Conservation (phyloP, 352 stramenopile species). For the Blastocystis hominis region DNA sequence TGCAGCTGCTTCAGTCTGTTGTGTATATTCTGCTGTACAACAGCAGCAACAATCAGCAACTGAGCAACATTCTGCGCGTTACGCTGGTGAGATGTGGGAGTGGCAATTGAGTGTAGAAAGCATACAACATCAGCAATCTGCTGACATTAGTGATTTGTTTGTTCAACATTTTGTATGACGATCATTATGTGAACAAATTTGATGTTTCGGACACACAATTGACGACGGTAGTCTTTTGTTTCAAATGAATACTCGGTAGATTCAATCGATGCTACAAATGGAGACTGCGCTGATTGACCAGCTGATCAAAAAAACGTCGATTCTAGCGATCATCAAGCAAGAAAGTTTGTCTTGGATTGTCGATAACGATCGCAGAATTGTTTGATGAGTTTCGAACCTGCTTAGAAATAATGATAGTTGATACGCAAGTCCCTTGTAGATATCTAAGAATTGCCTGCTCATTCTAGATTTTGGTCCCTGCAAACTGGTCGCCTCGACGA, state of each 20-base stretch:
- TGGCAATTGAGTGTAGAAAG: neutral
- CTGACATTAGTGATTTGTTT: conserved; percentile 15
- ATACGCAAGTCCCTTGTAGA: neutral
- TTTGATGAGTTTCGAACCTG: conserved; percentile 35
- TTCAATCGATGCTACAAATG: neutral
- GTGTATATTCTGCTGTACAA: conserved; percentile 34
- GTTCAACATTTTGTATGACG: conserved; percentile 25
- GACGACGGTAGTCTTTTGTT: neutral
- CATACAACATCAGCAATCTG: conserved; percentile 26
- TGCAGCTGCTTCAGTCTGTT: neutral
- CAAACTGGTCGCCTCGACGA: conserved; percentile 30
- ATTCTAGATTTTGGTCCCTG: neutral
- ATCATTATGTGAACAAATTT: conserved; percentile 9
- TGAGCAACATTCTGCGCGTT: conserved; percentile 5
- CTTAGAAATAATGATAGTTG: conserved; percentile 39
- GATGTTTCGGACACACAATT: neutral
- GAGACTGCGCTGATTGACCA: conserved; percentile 17
- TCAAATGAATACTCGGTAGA: neutral
- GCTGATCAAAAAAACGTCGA: conserved; percentile 22
- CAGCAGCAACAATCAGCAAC: conserved; percentile 20
- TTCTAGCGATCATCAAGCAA: conserved; percentile 22
- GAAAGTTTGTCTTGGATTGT: neutral
- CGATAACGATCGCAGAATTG: neutral
- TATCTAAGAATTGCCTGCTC: too few species aligned
- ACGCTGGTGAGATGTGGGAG: neutral